phyloP scores from a whole-genome alignment of 768 basidiomycete genomes.

The Kwoniella sp. region DNA sequence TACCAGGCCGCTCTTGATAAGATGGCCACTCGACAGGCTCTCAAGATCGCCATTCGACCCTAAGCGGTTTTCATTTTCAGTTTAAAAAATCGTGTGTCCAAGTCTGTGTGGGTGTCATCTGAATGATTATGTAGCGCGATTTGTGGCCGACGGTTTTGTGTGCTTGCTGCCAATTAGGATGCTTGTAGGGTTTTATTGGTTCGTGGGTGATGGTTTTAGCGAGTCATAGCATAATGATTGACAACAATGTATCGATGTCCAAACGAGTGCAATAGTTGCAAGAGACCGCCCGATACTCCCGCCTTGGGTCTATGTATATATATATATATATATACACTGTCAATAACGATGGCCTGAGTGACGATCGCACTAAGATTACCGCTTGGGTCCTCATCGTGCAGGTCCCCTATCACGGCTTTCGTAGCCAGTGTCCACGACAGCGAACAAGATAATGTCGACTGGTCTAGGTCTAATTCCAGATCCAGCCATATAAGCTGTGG shows the following conservation, averaged over 20 bases:
- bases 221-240: constrained; percentile 5
- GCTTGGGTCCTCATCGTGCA: constrained; percentile 9
- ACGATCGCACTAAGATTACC: not conserved
- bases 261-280: no score
- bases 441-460: not conserved
- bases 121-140: not conserved
- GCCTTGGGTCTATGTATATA: no score
- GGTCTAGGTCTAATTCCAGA: no score
- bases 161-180: not conserved
- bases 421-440: no score
- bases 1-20: constrained; percentile 69
- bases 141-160: not conserved
- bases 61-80: constrained; percentile 11
- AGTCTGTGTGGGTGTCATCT: no score
- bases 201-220: not conserved
- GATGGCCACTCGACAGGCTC: constrained; percentile 60
- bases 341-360: no score
- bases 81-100: no score
- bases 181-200: not conserved
- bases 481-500: no score
- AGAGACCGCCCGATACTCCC: no score
- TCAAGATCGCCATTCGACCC: constrained; percentile 49
- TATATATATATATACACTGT: not conserved
- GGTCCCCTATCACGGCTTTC: not conserved
- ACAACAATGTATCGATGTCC: constrained; percentile 20